A percentile compares a stretch with the other conserved stretches of the same genome.
Evolutionary conservation across 768 basidiomycete species (phyloP).

Genomic region (Auriculariales sp.): DNA sequence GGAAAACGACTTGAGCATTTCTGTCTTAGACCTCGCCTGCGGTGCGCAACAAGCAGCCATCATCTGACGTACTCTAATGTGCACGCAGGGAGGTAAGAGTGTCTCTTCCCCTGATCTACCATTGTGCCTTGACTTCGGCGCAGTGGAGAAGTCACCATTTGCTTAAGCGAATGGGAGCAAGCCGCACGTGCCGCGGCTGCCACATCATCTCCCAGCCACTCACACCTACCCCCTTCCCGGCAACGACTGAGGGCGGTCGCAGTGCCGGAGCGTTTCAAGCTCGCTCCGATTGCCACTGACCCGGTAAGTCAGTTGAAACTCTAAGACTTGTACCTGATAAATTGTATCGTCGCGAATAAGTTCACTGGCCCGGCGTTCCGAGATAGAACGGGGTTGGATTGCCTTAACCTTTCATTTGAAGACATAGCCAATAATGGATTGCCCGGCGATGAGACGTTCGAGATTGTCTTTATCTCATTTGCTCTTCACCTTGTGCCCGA

Average conservation of each 20-base stretch:
- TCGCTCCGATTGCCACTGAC: conserved; percentile 28
- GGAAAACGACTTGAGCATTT: conserved; percentile 17
- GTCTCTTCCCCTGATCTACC: not conserved
- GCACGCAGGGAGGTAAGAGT: not conserved
- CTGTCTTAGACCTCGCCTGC: conserved; percentile 47
- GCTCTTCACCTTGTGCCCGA: conserved; percentile 55
- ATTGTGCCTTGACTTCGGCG: not conserved
- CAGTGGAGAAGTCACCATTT: conserved; percentile 52
- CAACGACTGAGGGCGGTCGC: conserved; percentile 21
- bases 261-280: conserved; percentile 17
- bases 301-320: conserved; percentile 25
- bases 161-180: conserved; percentile 47
- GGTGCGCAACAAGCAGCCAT: conserved; percentile 9
- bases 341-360: conserved; percentile 17
- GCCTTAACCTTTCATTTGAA: conserved; percentile 43
- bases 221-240: conserved; percentile 12
- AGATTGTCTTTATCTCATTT: conserved; percentile 61
- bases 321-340: not conserved
- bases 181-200: conserved; percentile 15
- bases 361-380: conserved; percentile 47
- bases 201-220: conserved; percentile 8
- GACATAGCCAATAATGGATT: conserved; percentile 45
- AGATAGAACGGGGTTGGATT: conserved; percentile 37
- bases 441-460: conserved; percentile 22
- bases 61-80: conserved; percentile 2